Conservation (phyloP, 2,329 filamentous ascomycete genomes). For the Trichophyton schoenleinii region DNA sequence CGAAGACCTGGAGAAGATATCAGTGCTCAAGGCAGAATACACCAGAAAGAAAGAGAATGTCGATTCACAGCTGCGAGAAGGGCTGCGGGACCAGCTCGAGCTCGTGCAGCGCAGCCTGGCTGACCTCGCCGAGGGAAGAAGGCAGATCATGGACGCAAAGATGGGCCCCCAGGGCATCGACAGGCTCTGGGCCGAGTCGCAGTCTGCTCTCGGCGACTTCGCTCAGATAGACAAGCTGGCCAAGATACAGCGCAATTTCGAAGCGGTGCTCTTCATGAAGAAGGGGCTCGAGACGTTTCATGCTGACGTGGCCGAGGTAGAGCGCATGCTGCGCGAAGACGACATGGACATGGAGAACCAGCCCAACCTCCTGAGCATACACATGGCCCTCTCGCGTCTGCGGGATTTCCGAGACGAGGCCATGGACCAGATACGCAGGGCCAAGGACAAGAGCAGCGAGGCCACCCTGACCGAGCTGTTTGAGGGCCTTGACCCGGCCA, state of each 20-base stretch:
- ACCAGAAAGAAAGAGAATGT: conserved; percentile 84
- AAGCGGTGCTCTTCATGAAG: conserved; percentile 86
- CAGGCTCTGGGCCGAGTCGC: conserved; percentile 89
- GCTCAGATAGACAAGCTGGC: conserved; percentile 57
- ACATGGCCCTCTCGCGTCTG: conserved; percentile 84
- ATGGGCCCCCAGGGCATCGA: conserved; percentile 99
- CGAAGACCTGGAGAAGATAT: conserved; percentile 94
- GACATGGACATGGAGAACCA: conserved; percentile 79
- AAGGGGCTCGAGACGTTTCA: conserved; percentile 79
- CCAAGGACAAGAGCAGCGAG: conserved; percentile 60
- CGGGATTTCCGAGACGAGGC: conserved; percentile 92
- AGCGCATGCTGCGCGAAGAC: conserved; percentile 68
- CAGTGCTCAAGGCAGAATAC: conserved; percentile 80
- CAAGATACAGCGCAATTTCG: conserved; percentile 73
- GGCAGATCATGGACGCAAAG: conserved; percentile 83
- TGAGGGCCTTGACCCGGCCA: conserved; percentile 66
- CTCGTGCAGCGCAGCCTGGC: conserved; percentile 88
- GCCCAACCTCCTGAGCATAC: conserved; percentile 76
- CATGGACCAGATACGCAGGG: conserved; percentile 83
- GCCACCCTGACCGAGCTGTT: conserved; percentile 85
- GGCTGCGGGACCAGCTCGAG: conserved; percentile 83
- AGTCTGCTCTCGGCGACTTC: conserved; percentile 96
- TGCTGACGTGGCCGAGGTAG: conserved; percentile 60
- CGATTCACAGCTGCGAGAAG: conserved; percentile 78
- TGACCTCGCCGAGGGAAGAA: conserved; percentile 77